A percentile compares a stretch with the other conserved stretches of the same genome.
phyloP scores from a whole-genome alignment of 2,329 filamentous ascomycete species.

The Botrytis pseudocinerea region DNA sequence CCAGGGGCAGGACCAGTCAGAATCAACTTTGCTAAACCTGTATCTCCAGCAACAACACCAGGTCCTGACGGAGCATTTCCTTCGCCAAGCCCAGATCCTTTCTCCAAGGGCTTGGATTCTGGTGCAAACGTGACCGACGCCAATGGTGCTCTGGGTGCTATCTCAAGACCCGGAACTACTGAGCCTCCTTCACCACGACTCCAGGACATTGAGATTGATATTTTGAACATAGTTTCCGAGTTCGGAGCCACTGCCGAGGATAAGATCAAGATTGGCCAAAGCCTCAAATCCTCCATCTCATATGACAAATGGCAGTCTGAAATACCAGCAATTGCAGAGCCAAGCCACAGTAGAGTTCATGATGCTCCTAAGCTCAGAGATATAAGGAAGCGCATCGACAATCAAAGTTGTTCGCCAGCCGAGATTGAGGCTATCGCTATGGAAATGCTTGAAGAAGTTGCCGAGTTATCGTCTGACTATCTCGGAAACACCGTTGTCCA shows the following conservation, averaged over 20 bases:
- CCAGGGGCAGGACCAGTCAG: conserved; percentile 91
- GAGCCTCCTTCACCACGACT: conserved; percentile 71
- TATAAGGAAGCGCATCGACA: conserved; percentile 96
- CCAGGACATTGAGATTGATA: conserved; percentile 76
- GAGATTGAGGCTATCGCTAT: conserved; percentile 92
- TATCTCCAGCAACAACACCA: conserved; percentile 84
- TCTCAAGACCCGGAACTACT: conserved; percentile 47
- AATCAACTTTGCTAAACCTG: conserved; percentile 97
- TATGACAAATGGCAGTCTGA: conserved; percentile 75
- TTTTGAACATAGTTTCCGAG: conserved; percentile 81
- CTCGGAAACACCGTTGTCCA: conserved; percentile 99
- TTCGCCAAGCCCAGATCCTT: conserved; percentile 88
- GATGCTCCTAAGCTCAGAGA: conserved; percentile 94
- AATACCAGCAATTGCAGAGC: conserved; percentile 85
- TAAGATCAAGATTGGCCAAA: conserved; percentile 66
- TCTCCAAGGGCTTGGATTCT: conserved; percentile 57
- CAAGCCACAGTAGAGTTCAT: conserved; percentile 83
- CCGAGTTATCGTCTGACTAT: conserved; percentile 92
- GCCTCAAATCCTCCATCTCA: conserved; percentile 74
- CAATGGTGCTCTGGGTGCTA: conserved; percentile 43
- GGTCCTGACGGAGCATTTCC: conserved; percentile 85
- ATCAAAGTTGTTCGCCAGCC: conserved; percentile 78
- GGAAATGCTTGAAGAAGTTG: conserved; percentile 95
- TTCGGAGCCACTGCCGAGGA: conserved; percentile 86
- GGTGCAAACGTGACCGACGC: conserved; percentile 43